Evolutionary conservation across 78 protist species (phyloP).

Genomic region (Mantamonas sphyraenae): DNA sequence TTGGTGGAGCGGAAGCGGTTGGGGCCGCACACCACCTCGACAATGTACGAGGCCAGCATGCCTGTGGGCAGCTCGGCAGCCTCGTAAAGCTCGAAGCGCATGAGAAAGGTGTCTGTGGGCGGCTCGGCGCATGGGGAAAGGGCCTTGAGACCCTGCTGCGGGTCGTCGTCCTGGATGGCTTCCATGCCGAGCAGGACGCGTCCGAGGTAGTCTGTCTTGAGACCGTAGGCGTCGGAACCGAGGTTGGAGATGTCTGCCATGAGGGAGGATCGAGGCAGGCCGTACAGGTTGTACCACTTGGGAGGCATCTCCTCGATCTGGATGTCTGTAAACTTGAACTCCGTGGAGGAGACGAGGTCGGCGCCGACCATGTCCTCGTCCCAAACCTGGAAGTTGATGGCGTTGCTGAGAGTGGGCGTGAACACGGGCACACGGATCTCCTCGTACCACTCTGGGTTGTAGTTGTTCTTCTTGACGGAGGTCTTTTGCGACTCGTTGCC

Average conservation of each 20-base stretch:
- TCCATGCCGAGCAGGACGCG: conserved; percentile 17
- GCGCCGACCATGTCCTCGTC: conserved; percentile 1
- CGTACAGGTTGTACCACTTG: conserved; percentile 25
- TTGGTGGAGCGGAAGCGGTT: not conserved
- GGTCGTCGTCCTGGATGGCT: conserved; percentile 3
- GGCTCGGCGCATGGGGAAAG: not conserved
- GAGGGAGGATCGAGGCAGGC: no score
- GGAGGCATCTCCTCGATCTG: conserved; percentile 14
- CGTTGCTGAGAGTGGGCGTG: not conserved
- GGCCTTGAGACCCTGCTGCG: not conserved
- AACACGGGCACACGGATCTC: conserved; percentile 8
- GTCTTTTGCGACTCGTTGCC: not conserved
- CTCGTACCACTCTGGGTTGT: conserved; percentile 8
- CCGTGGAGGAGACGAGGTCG: not conserved
- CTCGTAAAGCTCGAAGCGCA: conserved; percentile 23
- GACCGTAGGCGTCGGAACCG: not conserved
- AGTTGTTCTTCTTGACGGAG: not conserved
- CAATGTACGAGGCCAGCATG: not conserved
- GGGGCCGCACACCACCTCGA: conserved; percentile 16
- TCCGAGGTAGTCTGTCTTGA: conserved; percentile 12
- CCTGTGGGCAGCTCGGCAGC: conserved; percentile 1
- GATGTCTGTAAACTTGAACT: conserved; percentile 11
- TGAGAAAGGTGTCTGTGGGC: not conserved
- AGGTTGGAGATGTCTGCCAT: not conserved
- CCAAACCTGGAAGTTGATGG: not conserved